Percentiles rank a stretch among this genome's conserved stretches.
Conservation (phyloP, 345 rosid species). For the Arabidopsis suecica region DNA sequence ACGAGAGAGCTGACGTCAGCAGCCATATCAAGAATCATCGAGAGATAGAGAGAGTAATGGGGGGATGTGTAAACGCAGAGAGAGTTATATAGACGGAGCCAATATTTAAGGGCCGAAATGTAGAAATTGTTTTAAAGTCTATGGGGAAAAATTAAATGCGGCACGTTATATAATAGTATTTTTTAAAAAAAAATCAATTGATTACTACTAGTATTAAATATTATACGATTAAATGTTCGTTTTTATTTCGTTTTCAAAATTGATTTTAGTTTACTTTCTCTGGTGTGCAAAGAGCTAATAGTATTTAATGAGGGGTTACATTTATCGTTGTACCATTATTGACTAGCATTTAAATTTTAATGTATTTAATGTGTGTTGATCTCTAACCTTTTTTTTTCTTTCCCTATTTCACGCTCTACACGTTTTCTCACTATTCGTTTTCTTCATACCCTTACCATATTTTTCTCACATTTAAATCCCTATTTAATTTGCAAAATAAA, state of each 20-base stretch:
- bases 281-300: constrained; percentile 21
- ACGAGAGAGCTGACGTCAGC: constrained; percentile 66
- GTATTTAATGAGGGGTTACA: constrained; percentile 46
- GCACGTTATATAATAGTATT: constrained; percentile 35
- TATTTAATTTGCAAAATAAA: constrained; percentile 6
- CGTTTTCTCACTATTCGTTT: constrained; percentile 41
- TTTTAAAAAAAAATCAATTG: constrained; percentile 12
- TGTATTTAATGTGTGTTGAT: constrained; percentile 34
- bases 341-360: constrained; percentile 42
- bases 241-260: not conserved
- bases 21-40: constrained; percentile 48
- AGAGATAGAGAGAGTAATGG: constrained; percentile 6
- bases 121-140: not conserved
- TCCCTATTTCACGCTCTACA: constrained; percentile 38
- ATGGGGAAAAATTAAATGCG: constrained; percentile 1
- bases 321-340: constrained; percentile 48
- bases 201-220: not conserved
- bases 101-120: constrained; percentile 8
- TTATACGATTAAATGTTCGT: constrained; percentile 9
- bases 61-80: not conserved
- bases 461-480: constrained; percentile 19
- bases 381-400: constrained; percentile 20
- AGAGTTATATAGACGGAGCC: constrained; percentile 31
- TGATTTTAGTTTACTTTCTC: constrained; percentile 7
- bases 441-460: constrained; percentile 21